These are phyloP conservation scores for Thymus mandschuricus DNA, from an alignment of 257 asterid species.

Conservation along the genomic window DNA sequence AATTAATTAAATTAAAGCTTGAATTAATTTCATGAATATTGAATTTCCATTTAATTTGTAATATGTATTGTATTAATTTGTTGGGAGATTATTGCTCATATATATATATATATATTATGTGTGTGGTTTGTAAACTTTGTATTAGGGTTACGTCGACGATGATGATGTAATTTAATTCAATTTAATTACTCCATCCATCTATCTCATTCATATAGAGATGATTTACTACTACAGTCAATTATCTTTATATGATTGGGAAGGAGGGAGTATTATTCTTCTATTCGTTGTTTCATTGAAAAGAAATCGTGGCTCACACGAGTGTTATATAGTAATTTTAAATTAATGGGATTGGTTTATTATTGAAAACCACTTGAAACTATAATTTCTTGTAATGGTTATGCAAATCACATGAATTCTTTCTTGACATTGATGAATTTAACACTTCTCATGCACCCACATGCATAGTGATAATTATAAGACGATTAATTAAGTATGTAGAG, in stretches of 20 bases:
- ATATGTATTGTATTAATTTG: neutral
- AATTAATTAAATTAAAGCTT: slow-evolving; percentile 19
- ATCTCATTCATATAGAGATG: too few species aligned
- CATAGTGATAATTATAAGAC: too few species aligned
- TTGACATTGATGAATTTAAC: neutral
- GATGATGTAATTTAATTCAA: neutral
- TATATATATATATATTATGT: neutral
- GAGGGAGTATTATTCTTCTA: too few species aligned
- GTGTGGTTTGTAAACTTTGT: neutral
- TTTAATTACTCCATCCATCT: too few species aligned
- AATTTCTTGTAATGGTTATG: neutral
- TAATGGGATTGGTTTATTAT: neutral
- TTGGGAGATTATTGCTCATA: slow-evolving; percentile 7
- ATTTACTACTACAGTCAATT: too few species aligned
- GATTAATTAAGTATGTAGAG: too few species aligned
- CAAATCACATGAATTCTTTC: neutral
- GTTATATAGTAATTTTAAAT: neutral
- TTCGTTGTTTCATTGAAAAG: neutral
- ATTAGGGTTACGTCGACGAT: neutral
- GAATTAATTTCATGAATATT: neutral
- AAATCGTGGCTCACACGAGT: neutral
- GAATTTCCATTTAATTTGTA: neutral
- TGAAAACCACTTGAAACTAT: slow-evolving; percentile 6
- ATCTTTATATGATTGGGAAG: too few species aligned
- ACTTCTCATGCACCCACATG: too few species aligned